Percentiles rank a stretch among this genome's conserved stretches.
phyloP scores from a whole-genome alignment of 2,329 filamentous ascomycete species.

The Pezicula carpinea region DNA sequence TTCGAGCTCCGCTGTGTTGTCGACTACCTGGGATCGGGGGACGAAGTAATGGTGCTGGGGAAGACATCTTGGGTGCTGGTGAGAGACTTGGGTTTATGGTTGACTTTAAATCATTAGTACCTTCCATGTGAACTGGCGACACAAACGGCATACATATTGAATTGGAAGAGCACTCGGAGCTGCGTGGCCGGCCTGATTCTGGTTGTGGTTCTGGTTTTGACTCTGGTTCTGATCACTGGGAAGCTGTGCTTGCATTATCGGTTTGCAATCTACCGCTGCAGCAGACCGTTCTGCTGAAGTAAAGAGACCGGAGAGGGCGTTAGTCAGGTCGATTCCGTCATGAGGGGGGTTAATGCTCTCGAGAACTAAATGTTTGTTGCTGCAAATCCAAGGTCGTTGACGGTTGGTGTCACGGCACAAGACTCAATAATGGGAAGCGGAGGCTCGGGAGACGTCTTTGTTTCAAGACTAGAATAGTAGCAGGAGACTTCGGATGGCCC shows the following conservation, averaged over 20 bases:
- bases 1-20: constrained; percentile 22
- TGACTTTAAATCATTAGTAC: constrained; percentile 19
- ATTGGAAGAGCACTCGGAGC: background rate
- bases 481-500: background rate
- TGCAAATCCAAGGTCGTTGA: no score
- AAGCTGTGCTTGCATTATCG: constrained; percentile 20
- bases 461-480: background rate
- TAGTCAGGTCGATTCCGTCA: constrained; percentile 1
- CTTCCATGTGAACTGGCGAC: background rate
- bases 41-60: constrained; percentile 29
- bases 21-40: constrained; percentile 31
- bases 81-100: constrained; percentile 12
- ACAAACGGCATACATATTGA: constrained; percentile 4
- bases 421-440: no score
- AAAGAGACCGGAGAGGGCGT: constrained; percentile 4
- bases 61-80: constrained; percentile 27
- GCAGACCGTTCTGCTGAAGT: constrained; percentile 11
- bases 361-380: background rate
- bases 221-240: constrained; percentile 13
- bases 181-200: constrained; percentile 1
- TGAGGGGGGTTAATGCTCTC: background rate
- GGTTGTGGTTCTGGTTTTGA: constrained; percentile 15
- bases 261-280: constrained; percentile 18
- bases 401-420: no score
- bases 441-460: background rate